A percentile compares a stretch with the other conserved stretches of the same genome.
phyloP scores from a whole-genome alignment of 352 stramenopile genomes.

The Phytophthora nicotianae region DNA sequence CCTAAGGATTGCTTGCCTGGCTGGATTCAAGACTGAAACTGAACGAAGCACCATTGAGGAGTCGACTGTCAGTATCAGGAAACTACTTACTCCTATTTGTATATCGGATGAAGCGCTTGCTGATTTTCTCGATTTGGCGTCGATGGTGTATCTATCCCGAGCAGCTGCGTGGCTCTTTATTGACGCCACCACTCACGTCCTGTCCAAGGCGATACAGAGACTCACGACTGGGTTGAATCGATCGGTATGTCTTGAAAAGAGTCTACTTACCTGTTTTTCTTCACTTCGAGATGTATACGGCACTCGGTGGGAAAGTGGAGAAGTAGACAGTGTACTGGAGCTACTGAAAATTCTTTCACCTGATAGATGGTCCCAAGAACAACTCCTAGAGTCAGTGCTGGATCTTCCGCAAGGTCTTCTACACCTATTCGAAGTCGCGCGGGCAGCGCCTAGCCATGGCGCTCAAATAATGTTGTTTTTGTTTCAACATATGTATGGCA shows the following conservation, averaged over 20 bases:
- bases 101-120: slow-evolving; percentile 28
- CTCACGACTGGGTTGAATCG: slow-evolving; percentile 15
- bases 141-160: slow-evolving; percentile 11
- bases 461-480: slow-evolving; percentile 26
- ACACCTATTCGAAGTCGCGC: slow-evolving; percentile 26
- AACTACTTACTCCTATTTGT: slow-evolving; percentile 22
- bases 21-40: slow-evolving; percentile 1
- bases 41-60: slow-evolving; percentile 12
- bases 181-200: slow-evolving; percentile 3
- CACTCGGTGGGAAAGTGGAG: slow-evolving; percentile 14
- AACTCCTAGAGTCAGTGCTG: slow-evolving; percentile 24
- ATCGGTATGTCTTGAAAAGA: slow-evolving; percentile 22
- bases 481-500: slow-evolving; percentile 27
- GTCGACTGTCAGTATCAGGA: slow-evolving; percentile 2
- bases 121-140: slow-evolving; percentile 20
- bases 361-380: slow-evolving; percentile 26
- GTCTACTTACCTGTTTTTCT: slow-evolving; percentile 18
- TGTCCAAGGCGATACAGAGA: slow-evolving; percentile 12
- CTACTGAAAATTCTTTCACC: slow-evolving; percentile 23
- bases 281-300: slow-evolving; percentile 11
- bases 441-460: slow-evolving; percentile 3
- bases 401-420: slow-evolving; percentile 30
- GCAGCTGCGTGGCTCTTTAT: slow-evolving; percentile 22
- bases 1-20: slow-evolving; percentile 21
- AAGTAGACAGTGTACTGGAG: slow-evolving; percentile 17